phyloP scores from a whole-genome alignment of 257 asterid species.

The Jasminum sambac region DNA sequence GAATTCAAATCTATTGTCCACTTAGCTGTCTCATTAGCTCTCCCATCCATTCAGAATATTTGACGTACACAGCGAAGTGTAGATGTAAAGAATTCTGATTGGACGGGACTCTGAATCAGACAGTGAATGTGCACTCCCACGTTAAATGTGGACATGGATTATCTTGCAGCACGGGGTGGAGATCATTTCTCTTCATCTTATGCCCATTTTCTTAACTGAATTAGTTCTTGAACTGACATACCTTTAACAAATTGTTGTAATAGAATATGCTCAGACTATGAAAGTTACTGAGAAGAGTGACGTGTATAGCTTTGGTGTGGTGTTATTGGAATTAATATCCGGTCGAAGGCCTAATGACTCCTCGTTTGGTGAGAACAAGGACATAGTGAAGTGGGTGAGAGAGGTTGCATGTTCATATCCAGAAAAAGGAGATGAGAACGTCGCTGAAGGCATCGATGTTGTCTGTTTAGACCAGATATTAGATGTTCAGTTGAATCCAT shows the following conservation, averaged over 20 bases:
- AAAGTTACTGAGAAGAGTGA: slow-evolving; percentile 81
- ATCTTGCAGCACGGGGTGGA: no score
- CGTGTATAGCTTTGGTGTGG: slow-evolving; percentile 77
- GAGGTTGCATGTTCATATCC: slow-evolving; percentile 40
- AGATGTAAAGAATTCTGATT: no score
- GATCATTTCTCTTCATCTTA: background rate
- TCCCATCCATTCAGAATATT: no score
- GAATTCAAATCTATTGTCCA: no score
- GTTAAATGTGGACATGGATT: no score
- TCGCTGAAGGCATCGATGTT: background rate
- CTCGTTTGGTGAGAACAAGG: slow-evolving; percentile 53
- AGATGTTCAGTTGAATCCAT: slow-evolving; percentile 52
- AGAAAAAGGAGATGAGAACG: slow-evolving; percentile 23
- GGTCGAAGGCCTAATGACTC: slow-evolving; percentile 63
- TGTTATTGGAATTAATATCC: slow-evolving; percentile 58
- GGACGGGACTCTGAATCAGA: no score
- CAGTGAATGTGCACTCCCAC: no score
- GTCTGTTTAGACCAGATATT: slow-evolving; percentile 36
- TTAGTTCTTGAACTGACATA: background rate
- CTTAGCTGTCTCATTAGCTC: no score
- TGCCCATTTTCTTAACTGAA: background rate
- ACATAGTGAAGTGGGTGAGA: slow-evolving; percentile 63
- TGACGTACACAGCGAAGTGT: no score
- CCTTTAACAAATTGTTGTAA: slow-evolving; percentile 11
- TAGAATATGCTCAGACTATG: slow-evolving; percentile 75